These are phyloP conservation scores for Diutina neorugosa DNA, from an alignment of 1,139 yeast species.

Conservation along the genomic window DNA sequence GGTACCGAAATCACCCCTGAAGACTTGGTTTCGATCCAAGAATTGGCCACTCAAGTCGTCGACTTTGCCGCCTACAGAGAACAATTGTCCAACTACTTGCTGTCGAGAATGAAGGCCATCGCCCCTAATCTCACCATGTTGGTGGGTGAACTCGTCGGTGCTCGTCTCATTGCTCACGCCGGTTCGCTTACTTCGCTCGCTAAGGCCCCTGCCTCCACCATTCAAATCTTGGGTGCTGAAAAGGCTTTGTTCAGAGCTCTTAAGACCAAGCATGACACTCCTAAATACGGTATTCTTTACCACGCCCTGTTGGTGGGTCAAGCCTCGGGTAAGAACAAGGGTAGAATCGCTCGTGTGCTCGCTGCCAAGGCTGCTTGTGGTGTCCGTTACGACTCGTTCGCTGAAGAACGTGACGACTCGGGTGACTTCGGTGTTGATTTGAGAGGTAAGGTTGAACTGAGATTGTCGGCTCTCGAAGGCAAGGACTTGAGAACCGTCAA, in stretches of 20 bases:
- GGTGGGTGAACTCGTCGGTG: constrained; percentile 97
- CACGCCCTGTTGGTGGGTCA: constrained; percentile 97
- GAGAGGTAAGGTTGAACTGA: constrained; percentile 86
- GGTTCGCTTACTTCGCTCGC: constrained; percentile 92
- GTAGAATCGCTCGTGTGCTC: constrained; percentile 95
- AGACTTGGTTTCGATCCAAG: constrained; percentile 34
- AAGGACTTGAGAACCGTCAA: constrained; percentile 79
- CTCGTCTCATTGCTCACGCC: constrained; percentile 93
- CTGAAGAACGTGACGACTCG: constrained; percentile 92
- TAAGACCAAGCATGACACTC: constrained; percentile 97
- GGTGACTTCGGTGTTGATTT: constrained; percentile 90
- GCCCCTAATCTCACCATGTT: constrained; percentile 95
- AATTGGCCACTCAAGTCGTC: constrained; percentile 89
- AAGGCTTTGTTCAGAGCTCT: constrained; percentile 97
- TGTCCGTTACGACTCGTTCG: constrained; percentile 88
- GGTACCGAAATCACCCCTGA: constrained; percentile 11
- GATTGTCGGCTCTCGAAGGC: constrained; percentile 93
- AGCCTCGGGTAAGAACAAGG: constrained; percentile 96
- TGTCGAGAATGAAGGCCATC: constrained; percentile 93
- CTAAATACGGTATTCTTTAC: constrained; percentile 93
- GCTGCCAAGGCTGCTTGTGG: constrained; percentile 99
- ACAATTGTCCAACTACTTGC: constrained; percentile 76
- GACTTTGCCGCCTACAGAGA: constrained; percentile 93
- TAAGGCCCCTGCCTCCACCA: constrained; percentile 97
- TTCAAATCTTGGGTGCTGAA: constrained; percentile 98